Percentiles rank a stretch among this genome's conserved stretches.
phyloP scores from a whole-genome alignment of 441 rosid genomes.

The Arabidopsis lyrata region DNA sequence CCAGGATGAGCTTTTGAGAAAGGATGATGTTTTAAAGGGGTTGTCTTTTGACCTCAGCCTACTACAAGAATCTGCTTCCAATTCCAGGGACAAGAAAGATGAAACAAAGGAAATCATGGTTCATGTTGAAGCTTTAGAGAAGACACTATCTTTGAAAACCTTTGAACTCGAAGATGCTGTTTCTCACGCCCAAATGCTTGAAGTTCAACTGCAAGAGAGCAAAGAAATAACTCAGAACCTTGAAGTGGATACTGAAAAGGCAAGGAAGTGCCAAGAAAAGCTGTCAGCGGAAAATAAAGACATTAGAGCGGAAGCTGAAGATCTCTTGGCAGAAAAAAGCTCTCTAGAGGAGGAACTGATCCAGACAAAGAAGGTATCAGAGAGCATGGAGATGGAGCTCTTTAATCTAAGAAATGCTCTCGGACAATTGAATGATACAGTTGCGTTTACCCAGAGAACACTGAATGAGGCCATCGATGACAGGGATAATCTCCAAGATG shows the following conservation, averaged over 20 bases:
- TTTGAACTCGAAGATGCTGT: constrained; percentile 66
- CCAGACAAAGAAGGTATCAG: constrained; percentile 59
- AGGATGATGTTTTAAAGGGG: constrained; percentile 85
- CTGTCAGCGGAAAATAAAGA: constrained; percentile 61
- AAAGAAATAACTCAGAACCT: constrained; percentile 57
- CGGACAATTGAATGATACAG: constrained; percentile 67
- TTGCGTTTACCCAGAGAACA: constrained; percentile 61
- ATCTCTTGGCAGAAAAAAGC: constrained; percentile 57
- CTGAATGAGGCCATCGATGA: constrained; percentile 61
- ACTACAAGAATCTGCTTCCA: constrained; percentile 94
- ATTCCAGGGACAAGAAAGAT: constrained; percentile 80
- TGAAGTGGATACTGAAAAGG: constrained; percentile 56
- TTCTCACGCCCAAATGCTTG: constrained; percentile 63
- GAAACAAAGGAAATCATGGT: constrained; percentile 74
- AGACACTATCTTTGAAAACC: constrained; percentile 69
- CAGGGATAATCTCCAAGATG: constrained; percentile 68
- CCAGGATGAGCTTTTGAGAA: constrained; percentile 76
- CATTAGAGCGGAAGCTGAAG: constrained; percentile 55
- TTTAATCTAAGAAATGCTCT: constrained; percentile 68
- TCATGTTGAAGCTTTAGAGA: constrained; percentile 75
- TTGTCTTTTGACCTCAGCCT: constrained; percentile 89
- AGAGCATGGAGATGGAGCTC: constrained; percentile 84
- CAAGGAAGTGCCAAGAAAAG: constrained; percentile 46
- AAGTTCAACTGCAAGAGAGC: constrained; percentile 78
- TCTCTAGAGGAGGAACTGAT: constrained; percentile 66